Evolutionary conservation across 495 filamentous ascomycete species (phyloP).

Genomic region (Penicillium canescens): DNA sequence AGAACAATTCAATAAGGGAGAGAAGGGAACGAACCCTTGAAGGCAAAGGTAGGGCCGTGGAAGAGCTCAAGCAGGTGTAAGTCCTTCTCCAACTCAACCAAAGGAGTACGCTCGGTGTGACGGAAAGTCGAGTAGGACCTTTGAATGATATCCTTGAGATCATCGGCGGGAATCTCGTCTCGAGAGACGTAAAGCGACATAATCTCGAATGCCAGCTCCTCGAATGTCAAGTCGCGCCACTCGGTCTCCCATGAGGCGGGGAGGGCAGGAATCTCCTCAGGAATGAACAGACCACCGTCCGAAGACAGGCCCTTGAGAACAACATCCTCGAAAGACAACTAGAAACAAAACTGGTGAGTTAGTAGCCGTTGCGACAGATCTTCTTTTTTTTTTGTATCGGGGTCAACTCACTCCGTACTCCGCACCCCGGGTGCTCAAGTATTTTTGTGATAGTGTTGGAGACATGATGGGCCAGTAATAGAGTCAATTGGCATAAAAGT

Average conservation of each 20-base stretch:
- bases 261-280: constrained; percentile 71
- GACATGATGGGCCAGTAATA: constrained; percentile 10
- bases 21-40: constrained; percentile 65
- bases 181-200: constrained; percentile 79
- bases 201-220: constrained; percentile 68
- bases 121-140: constrained; percentile 88
- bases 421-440: constrained; percentile 78
- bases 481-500: neutral
- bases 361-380: no score
- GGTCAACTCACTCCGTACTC: constrained; percentile 66
- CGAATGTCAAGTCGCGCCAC: constrained; percentile 77
- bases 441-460: constrained; percentile 61
- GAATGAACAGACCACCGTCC: constrained; percentile 89
- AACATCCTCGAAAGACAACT: constrained; percentile 90
- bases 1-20: neutral
- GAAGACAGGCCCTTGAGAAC: constrained; percentile 88
- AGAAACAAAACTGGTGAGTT: neutral
- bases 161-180: constrained; percentile 75
- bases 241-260: constrained; percentile 35
- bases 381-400: no score
- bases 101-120: constrained; percentile 67
- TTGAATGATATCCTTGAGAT: constrained; percentile 78
- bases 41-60: constrained; percentile 94
- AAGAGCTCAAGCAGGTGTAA: constrained; percentile 90
- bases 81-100: constrained; percentile 68